These are phyloP conservation scores for Oryza australiensis DNA, from an alignment of 176 grass and related monocot genomes.

Conservation along the genomic window DNA sequence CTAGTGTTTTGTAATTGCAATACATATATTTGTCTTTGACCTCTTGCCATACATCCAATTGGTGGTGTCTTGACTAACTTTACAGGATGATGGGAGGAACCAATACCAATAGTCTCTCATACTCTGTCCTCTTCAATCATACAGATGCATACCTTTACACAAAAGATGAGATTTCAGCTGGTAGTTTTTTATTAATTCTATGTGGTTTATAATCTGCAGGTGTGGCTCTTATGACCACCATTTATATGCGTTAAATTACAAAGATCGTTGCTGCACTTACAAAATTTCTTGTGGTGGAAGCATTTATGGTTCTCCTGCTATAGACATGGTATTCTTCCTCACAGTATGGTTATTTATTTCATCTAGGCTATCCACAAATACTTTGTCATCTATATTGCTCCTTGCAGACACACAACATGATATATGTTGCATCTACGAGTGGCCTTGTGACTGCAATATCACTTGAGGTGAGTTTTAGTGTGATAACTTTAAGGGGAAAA, in stretches of 20 bases:
- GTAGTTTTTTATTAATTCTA: constrained; percentile 13
- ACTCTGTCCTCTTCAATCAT: constrained; percentile 16
- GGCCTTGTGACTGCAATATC: constrained; percentile 81
- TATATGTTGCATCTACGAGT: constrained; percentile 83
- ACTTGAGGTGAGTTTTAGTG: constrained; percentile 50
- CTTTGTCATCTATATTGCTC: constrained; percentile 15
- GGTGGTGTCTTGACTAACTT: not conserved
- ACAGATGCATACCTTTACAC: not conserved
- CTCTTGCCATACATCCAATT: not conserved
- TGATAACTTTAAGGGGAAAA: constrained; percentile 6
- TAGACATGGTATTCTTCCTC: constrained; percentile 57
- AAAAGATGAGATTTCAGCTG: constrained; percentile 10
- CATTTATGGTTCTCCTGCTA: constrained; percentile 85
- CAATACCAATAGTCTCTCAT: constrained; percentile 14
- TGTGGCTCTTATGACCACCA: constrained; percentile 89
- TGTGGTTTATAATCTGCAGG: constrained; percentile 43
- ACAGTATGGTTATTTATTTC: constrained; percentile 17
- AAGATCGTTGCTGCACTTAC: constrained; percentile 60
- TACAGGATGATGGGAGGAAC: not conserved
- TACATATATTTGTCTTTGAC: no score
- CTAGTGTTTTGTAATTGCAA: not conserved
- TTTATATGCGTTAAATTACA: constrained; percentile 85
- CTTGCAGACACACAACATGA: constrained; percentile 48
- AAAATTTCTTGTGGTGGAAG: constrained; percentile 94
- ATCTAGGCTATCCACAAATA: not conserved